phyloP scores from a whole-genome alignment of 2,329 filamentous ascomycete genomes.

The Cadophora luteo-olivacea region DNA sequence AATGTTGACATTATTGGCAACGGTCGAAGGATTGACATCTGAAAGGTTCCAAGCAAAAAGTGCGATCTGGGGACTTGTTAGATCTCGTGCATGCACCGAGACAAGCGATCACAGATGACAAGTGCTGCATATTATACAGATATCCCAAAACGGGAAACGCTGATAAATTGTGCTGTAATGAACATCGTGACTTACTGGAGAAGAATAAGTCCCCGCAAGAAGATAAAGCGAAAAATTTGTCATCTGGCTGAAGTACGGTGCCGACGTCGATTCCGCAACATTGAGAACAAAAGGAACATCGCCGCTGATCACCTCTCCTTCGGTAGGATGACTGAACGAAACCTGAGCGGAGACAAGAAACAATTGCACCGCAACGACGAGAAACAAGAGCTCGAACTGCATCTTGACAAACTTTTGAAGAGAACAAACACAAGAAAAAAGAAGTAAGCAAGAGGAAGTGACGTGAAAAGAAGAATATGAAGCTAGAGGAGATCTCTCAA shows the following conservation, averaged over 20 bases:
- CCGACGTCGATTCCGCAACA: slow-evolving; percentile 18
- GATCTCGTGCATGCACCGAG: background rate
- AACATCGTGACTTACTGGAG: slow-evolving; percentile 22
- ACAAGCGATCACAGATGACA: background rate
- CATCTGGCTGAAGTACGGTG: slow-evolving; percentile 32
- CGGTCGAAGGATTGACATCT: slow-evolving; percentile 23
- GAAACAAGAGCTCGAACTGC: slow-evolving; percentile 17
- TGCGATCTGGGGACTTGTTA: slow-evolving; percentile 17
- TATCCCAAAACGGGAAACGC: too few relatives aligned
- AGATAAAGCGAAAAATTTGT: slow-evolving; percentile 26
- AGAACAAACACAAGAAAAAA: slow-evolving; percentile 7
- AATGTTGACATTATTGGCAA: slow-evolving; percentile 26
- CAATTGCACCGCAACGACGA: slow-evolving; percentile 22
- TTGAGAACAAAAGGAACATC: slow-evolving; percentile 27
- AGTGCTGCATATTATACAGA: background rate
- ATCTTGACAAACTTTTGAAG: slow-evolving; percentile 18
- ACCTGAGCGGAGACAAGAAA: slow-evolving; percentile 25
- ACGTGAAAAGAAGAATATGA: slow-evolving; percentile 13
- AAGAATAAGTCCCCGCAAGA: slow-evolving; percentile 25
- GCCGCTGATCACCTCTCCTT: slow-evolving; percentile 24
- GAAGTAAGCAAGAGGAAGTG: background rate
- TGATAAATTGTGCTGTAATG: too few relatives aligned
- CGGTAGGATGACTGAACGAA: slow-evolving; percentile 24
- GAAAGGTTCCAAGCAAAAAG: slow-evolving; percentile 30
- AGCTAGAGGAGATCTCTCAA: background rate